These are phyloP conservation scores for Hortaea werneckii DNA, from an alignment of 2,329 filamentous ascomycete genomes.

Conservation along the genomic window DNA sequence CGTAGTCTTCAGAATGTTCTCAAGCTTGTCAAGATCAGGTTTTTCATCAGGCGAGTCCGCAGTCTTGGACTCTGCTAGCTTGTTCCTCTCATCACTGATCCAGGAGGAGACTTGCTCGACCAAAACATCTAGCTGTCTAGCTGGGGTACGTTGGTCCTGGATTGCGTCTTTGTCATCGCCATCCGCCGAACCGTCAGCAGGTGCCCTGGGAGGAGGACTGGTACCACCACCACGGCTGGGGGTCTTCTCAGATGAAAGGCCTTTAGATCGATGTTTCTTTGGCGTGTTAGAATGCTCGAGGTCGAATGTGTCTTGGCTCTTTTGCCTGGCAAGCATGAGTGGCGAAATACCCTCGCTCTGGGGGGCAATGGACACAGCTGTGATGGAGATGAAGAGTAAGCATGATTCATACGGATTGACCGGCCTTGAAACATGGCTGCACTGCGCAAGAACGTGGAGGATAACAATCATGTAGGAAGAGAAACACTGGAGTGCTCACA, in stretches of 20 bases:
- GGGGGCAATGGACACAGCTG: slow-evolving; percentile 37
- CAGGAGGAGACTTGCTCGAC: slow-evolving; percentile 65
- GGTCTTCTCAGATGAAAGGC: slow-evolving; percentile 29
- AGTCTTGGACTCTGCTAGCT: slow-evolving; percentile 41
- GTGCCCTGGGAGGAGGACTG: slow-evolving; percentile 11
- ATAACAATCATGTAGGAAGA: not conserved
- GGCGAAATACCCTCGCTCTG: slow-evolving; percentile 38
- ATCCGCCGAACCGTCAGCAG: slow-evolving; percentile 1
- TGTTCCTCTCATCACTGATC: slow-evolving; percentile 69
- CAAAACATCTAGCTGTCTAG: slow-evolving; percentile 14
- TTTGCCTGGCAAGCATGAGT: slow-evolving; percentile 35
- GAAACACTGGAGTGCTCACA: slow-evolving; percentile 4
- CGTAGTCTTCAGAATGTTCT: slow-evolving; percentile 65
- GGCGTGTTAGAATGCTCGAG: slow-evolving; percentile 24
- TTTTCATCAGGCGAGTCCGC: not conserved
- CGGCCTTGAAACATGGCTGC: too few species aligned
- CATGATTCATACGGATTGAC: too few species aligned
- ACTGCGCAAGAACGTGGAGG: too few species aligned
- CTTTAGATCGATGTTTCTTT: slow-evolving; percentile 28
- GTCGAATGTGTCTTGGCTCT: slow-evolving; percentile 34
- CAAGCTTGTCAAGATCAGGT: slow-evolving; percentile 63
- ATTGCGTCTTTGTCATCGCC: not conserved
- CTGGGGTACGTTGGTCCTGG: not conserved
- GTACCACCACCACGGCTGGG: slow-evolving; percentile 27
- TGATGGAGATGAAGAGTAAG: not conserved